A percentile compares a stretch with the other conserved stretches of the same genome.
Evolutionary conservation across 345 rosid species (phyloP).

Genomic region (Eutrema yunnanense): DNA sequence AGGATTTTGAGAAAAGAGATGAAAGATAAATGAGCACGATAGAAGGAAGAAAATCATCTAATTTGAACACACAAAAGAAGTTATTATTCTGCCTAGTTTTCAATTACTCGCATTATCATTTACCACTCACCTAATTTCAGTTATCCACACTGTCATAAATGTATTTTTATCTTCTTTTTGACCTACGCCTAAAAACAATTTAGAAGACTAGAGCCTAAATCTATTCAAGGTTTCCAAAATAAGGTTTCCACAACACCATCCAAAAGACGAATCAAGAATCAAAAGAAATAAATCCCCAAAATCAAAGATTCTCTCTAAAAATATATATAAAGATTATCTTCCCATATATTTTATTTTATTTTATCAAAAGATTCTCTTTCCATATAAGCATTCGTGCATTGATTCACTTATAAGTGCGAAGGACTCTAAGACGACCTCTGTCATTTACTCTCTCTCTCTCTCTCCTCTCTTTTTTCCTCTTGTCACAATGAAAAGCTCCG

Average conservation of each 20-base stretch:
- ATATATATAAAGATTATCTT: no score
- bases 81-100: no score
- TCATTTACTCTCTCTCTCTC: constrained; percentile 2
- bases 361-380: neutral
- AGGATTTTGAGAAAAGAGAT: no score
- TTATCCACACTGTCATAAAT: neutral
- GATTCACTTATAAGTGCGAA: neutral
- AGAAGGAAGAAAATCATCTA: no score
- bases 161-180: neutral
- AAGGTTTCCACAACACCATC: neutral
- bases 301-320: neutral
- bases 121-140: neutral
- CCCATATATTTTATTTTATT: no score
- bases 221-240: neutral
- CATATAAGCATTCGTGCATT: neutral
- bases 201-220: neutral
- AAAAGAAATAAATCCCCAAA: neutral
- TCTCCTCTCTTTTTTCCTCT: neutral
- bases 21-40: no score
- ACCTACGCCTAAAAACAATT: neutral
- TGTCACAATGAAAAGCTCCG: neutral
- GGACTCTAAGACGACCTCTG: constrained; percentile 2
- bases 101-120: neutral
- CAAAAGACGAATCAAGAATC: neutral
- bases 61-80: no score